phyloP scores from a whole-genome alignment of 176 grass and related monocot species.

The maize (Zea mays) region DNA sequence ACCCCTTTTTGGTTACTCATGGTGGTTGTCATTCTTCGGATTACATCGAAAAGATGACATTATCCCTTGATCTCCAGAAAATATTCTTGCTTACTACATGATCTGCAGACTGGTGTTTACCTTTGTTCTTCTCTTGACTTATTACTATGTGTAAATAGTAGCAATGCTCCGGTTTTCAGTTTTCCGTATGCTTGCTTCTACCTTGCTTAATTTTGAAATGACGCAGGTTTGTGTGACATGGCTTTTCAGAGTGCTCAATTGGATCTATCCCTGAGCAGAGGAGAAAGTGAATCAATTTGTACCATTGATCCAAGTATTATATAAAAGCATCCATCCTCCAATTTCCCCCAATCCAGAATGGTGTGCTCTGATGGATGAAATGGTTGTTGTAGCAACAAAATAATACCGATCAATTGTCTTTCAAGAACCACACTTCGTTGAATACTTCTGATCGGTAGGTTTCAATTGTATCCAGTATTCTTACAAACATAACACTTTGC shows the following conservation, averaged over 20 bases:
- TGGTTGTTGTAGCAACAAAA: slow-evolving; percentile 76
- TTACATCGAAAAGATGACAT: slow-evolving; percentile 74
- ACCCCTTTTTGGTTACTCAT: slow-evolving; percentile 41
- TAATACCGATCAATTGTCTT: slow-evolving; percentile 94
- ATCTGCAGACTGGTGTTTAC: no score
- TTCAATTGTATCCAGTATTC: slow-evolving; percentile 24
- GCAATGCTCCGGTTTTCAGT: no score
- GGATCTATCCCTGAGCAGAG: slow-evolving; percentile 67
- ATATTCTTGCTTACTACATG: slow-evolving; percentile 40
- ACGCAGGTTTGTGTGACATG: slow-evolving; percentile 43
- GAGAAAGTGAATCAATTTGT: slow-evolving; percentile 71
- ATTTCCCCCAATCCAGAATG: slow-evolving; percentile 90
- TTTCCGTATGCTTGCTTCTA: no score
- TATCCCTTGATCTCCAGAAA: slow-evolving; percentile 63
- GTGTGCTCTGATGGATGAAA: slow-evolving; percentile 91
- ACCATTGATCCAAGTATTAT: slow-evolving; percentile 83
- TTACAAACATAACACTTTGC: slow-evolving; percentile 21
- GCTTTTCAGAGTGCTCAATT: slow-evolving; percentile 70
- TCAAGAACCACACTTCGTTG: slow-evolving; percentile 86
- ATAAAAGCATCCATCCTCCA: slow-evolving; percentile 87
- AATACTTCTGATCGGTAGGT: slow-evolving; percentile 94
- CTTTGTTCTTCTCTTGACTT: no score
- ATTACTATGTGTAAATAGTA: no score
- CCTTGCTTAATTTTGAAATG: no score
- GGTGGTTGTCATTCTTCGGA: slow-evolving; percentile 56